phyloP scores from a whole-genome alignment of 202 grass and related monocot species.

The Setaria italica region DNA sequence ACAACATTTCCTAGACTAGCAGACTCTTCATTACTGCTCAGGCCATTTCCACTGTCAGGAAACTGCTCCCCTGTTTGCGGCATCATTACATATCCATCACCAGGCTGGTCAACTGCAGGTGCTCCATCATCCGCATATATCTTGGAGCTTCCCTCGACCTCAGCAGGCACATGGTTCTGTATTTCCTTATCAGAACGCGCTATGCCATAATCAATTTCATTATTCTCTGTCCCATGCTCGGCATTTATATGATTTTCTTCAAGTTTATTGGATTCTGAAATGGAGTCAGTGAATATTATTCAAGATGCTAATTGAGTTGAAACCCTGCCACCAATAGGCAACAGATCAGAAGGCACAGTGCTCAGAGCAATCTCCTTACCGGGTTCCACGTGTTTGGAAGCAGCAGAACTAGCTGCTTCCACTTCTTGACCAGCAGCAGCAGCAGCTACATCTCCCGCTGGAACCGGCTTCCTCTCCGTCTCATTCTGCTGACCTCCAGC shows the following conservation, averaged over 20 bases:
- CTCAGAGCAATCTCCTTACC: constrained; percentile 35
- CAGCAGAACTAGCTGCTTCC: constrained; percentile 23
- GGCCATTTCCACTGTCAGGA: constrained; percentile 7
- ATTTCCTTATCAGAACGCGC: constrained; percentile 28
- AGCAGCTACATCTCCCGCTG: constrained; percentile 5
- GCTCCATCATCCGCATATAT: constrained; percentile 23
- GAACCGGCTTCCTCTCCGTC: constrained; percentile 1
- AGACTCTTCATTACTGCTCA: neutral
- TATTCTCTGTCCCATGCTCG: constrained; percentile 7
- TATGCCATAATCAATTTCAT: constrained; percentile 19
- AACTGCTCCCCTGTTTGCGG: constrained; percentile 4
- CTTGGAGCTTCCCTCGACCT: constrained; percentile 10
- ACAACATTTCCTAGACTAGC: neutral
- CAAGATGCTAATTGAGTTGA: neutral
- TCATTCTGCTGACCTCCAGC: constrained; percentile 8
- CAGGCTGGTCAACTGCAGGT: neutral
- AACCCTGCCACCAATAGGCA: constrained; percentile 13
- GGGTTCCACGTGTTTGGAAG: constrained; percentile 9
- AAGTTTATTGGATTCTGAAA: constrained; percentile 27
- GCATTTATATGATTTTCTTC: constrained; percentile 1
- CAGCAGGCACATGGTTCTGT: constrained; percentile 37
- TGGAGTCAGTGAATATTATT: neutral
- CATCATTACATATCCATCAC: constrained; percentile 13
- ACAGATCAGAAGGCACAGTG: neutral
- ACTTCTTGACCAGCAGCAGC: constrained; percentile 3